Base-by-base conservation (phyloP, 108 stramenopile species). In the Pseudonitzschia multistriata region DNA sequence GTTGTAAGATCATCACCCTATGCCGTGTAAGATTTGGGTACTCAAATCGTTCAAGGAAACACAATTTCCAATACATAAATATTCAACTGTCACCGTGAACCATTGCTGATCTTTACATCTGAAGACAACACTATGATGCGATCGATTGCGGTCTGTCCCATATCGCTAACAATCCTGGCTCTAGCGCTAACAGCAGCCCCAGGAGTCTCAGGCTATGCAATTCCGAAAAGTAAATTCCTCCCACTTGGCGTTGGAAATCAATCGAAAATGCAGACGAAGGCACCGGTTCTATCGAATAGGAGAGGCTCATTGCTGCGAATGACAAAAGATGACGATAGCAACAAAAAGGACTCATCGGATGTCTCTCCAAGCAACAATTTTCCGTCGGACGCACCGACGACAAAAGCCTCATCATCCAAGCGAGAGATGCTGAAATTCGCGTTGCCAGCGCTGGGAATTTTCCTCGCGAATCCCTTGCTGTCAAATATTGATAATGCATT, bases 401-500 rank as follows among this genome's bases (percentile, higher is more conserved):
- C 1, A 4, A 78, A 37, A 33, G 28, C 56, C 14, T 59, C 57
- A 25, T 73, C 81, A 42, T 89, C 88, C 17, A 91, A 88, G 63
- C 82, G 82, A 27, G 74, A 83, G 74, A 92, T 92, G 91, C 62
- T 92, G 28, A 78, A 77, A 34, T 92, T 92, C 76, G 88, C 87
- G 3, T 28, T 89, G 11, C 91, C 91, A 2, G 91, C 91, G 0
- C 71, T 92, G 14, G 91, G 91, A 14, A 92, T 92, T 11, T 92
- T 76, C 65, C 70, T 92, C 5, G 74, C 85, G 3, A 83, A 86
- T 66, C 91, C 88, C 36, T 66, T 92, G 5, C 69, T 92, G 8
- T 88, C 87, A 35, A 92, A 92, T 64, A 92, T 92, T 62, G 91
- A 92, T 70, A 92, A 92, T 57, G 86, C 91, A 15, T 89, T 92